Base-by-base conservation (phyloP, 306 rosid species). In the Rosa persica region DNA sequence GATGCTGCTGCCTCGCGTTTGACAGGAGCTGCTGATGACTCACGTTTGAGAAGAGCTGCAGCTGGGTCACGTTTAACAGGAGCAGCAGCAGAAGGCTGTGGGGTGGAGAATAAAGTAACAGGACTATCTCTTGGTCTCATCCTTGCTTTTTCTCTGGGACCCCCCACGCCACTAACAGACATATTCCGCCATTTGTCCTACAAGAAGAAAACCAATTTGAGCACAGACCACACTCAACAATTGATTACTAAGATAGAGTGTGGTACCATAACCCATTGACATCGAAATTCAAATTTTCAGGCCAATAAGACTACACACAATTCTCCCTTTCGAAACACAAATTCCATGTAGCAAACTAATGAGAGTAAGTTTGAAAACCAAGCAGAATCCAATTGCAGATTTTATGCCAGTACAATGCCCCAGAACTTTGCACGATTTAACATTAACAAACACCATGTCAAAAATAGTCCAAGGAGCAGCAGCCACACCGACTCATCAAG, bases 111-210 rank as follows among this genome's bases (percentile, higher is more conserved):
- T 62, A 73, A 60, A 54, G 82, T 47, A 55, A 55, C 34, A 27
- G 75, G 75, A 70, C 22, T 74, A 70, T 85, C 88, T 80, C 72
- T 85, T 44, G 80, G n/a, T 73, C 70, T 85, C 4, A 65, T 39
- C 80, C 78, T 69, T 16, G 85, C 72, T 69, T 85, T 85, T 5
- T 85, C 85, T 74, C 88, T 72, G 6, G 81, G 81, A 1, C 73
- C 81, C 46, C 83, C 83, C 65, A 64, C 81, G 75, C 83, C 78
- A 81, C 85, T 81, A 70, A 79, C 82, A 70, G 83, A 81, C 85
- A 85, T 69, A 79, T 85, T 85, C 76, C 88, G 48, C 88, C 88
- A 85, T 79, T 85, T 85, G 65, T 85, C 88, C 88, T 85, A 40
- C 75, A 78, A 12, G 70, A 20, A 25, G 23, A 42, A 81, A 25